Evolutionary conservation across 208 protist species (phyloP), one percentile per base, ranked within the genome.

Genomic region (Novymonas esmeraldas): DNA sequence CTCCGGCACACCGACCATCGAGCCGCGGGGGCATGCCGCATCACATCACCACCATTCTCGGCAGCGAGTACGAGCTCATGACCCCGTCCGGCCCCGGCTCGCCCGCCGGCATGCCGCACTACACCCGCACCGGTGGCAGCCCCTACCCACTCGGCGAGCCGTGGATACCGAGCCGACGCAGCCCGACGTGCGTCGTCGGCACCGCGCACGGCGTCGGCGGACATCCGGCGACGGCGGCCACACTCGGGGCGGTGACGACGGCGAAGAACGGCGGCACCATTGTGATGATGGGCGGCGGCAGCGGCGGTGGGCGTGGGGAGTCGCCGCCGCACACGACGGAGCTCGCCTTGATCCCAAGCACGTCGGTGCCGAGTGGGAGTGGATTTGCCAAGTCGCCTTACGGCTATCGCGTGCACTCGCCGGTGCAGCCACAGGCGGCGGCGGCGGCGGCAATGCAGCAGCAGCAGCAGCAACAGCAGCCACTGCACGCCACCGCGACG

Each of bases 301-400:
- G 7, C 36, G 36, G 36, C 11, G 38, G 56, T 2, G 39, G 22
- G 36, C 59, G 45, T 6, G 69, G 60, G 3, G 59, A 55, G 51
- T 68, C 69, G 33, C 60, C 69, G 13, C 50, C 49, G 50, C 41
- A 60, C 20, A 56, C 51, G 28, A 67, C 52, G 38, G 61, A 67
- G 69, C 38, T 74, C 16, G 60, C 60, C 10, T 52, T 74, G 16
- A 74, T 74, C 36, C 69, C 60, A 6, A 74, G 69, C 61, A 74
- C 69, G 29, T 68, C 60, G 44, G 60, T 57, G 42, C 62, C 60
- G 7, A 60, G 48, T 60, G 41, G 69, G 29, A 59, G 69, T 26
- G 60, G 69, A 41, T 74, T 74, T 24, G 69, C 69, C 24, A 49
- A 67, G 41, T 74, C 69, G 52, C 60, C 69, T 18, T 74, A 74